Conservation (phyloP, 2,329 filamentous ascomycete genomes). For the Fusarium haematococcum region DNA sequence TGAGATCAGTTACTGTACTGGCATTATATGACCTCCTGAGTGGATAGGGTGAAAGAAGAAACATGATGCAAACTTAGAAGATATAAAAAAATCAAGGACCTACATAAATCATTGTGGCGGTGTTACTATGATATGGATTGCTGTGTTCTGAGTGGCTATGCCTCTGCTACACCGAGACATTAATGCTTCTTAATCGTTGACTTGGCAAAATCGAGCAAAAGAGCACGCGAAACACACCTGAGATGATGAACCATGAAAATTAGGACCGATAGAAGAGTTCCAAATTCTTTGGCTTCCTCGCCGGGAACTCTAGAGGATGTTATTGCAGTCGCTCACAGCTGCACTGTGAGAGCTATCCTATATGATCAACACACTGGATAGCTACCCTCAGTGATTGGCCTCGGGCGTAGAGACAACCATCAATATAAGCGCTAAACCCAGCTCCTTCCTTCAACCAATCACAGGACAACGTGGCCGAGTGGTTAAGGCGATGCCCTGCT, state of each 20-base stretch:
- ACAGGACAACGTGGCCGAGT: neutral
- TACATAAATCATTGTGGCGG: fast-evolving
- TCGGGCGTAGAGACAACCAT: fast-evolving
- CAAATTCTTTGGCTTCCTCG: no score
- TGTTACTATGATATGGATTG: neutral
- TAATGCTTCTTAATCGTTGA: no score
- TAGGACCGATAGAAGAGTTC: no score
- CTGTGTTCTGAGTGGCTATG: neutral
- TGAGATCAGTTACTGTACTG: no score
- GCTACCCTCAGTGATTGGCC: neutral
- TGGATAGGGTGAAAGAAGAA: no score
- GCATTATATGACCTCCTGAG: no score
- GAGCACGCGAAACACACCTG: no score
- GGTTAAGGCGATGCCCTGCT: constrained; percentile 1
- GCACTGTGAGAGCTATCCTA: neutral
- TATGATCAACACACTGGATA: neutral
- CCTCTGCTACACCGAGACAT: no score
- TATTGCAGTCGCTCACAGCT: no score
- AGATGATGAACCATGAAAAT: no score
- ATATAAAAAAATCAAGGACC: neutral
- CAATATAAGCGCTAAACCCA: neutral
- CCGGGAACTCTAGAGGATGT: no score
- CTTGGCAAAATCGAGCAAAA: no score
- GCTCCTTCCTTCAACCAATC: neutral
- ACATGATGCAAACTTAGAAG: neutral